Percentiles rank a stretch among this genome's conserved stretches.
Evolutionary conservation across 352 stramenopile genomes (phyloP).

Genomic region (Plasmopara viticola): DNA sequence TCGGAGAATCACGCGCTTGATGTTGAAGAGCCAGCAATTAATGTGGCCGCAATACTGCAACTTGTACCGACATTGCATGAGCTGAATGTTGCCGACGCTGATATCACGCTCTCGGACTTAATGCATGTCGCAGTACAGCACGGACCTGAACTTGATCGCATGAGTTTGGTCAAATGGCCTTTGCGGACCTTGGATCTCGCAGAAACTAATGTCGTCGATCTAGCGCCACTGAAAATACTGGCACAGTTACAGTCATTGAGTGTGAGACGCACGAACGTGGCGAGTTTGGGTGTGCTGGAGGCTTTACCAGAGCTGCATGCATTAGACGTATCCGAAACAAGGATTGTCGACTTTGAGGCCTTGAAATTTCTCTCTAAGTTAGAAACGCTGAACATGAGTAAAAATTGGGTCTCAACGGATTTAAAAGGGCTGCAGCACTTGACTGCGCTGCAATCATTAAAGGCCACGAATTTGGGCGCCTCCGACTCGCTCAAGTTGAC

Average conservation of each 20-base stretch:
- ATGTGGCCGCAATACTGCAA: slow-evolving; percentile 29
- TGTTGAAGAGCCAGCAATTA: slow-evolving; percentile 27
- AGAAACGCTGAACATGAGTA: slow-evolving; percentile 38
- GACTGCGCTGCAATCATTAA: slow-evolving; percentile 26
- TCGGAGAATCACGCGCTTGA: too few relatives aligned
- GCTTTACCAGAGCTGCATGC: slow-evolving; percentile 21
- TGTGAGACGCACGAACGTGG: slow-evolving; percentile 30
- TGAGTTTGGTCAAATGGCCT: background rate
- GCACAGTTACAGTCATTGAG: slow-evolving; percentile 29
- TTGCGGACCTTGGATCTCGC: slow-evolving; percentile 27
- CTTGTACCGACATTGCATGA: slow-evolving; percentile 29
- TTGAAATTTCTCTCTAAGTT: slow-evolving; percentile 17
- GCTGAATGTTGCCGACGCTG: slow-evolving; percentile 17
- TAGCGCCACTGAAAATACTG: slow-evolving; percentile 24
- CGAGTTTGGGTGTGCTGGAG: slow-evolving; percentile 23
- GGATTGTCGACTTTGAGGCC: slow-evolving; percentile 31
- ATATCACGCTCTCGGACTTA: too few relatives aligned
- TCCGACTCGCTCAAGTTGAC: slow-evolving; percentile 28
- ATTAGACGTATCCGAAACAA: slow-evolving; percentile 40
- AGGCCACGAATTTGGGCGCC: slow-evolving; percentile 27
- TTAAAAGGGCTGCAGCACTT: slow-evolving; percentile 25
- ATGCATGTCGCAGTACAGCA: too few relatives aligned
- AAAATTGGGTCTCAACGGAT: slow-evolving; percentile 38
- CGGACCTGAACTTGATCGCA: too few relatives aligned
- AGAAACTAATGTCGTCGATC: slow-evolving; percentile 29